Evolutionary conservation across 352 stramenopile genomes (phyloP).

Genomic region (Globisporangium perplexum): DNA sequence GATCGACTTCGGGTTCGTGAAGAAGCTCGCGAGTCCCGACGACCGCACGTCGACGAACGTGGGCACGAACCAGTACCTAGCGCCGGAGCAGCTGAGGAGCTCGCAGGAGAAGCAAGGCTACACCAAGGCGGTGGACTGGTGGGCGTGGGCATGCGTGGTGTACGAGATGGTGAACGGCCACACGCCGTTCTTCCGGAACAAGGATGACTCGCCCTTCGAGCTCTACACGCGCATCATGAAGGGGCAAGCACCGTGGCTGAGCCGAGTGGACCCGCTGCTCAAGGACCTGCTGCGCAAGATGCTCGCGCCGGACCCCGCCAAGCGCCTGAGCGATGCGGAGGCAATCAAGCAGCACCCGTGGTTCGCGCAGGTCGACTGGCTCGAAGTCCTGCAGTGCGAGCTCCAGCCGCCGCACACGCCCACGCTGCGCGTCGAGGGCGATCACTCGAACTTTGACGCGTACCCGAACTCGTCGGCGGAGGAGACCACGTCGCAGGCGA

Average conservation of each 20-base stretch:
- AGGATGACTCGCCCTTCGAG: constrained; percentile 83
- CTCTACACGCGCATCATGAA: constrained; percentile 80
- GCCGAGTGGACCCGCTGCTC: constrained; percentile 30
- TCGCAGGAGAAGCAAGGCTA: constrained; percentile 57
- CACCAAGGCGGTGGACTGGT: constrained; percentile 77
- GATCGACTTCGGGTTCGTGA: constrained; percentile 67
- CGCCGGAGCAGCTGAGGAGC: constrained; percentile 66
- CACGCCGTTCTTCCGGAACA: constrained; percentile 73
- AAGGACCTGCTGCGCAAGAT: constrained; percentile 67
- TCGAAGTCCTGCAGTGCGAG: constrained; percentile 34
- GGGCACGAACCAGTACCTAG: constrained; percentile 67
- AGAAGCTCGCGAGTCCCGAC: constrained; percentile 21
- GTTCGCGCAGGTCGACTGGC: constrained; percentile 66
- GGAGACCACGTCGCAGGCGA: constrained; percentile 28
- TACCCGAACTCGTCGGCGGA: constrained; percentile 52
- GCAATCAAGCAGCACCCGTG: constrained; percentile 57
- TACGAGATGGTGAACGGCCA: constrained; percentile 72
- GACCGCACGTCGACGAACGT: constrained; percentile 51
- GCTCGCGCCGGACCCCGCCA: constrained; percentile 43
- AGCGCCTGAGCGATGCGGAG: constrained; percentile 38
- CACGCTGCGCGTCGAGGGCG: constrained; percentile 27
- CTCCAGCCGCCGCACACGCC: constrained; percentile 45
- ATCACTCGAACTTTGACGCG: constrained; percentile 62
- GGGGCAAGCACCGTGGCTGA: constrained; percentile 47
- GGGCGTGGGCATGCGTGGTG: constrained; percentile 74